Percentiles rank a stretch among this genome's conserved stretches.
phyloP scores from a whole-genome alignment of 2,329 filamentous ascomycete species.

The Cladosporium sp. region DNA sequence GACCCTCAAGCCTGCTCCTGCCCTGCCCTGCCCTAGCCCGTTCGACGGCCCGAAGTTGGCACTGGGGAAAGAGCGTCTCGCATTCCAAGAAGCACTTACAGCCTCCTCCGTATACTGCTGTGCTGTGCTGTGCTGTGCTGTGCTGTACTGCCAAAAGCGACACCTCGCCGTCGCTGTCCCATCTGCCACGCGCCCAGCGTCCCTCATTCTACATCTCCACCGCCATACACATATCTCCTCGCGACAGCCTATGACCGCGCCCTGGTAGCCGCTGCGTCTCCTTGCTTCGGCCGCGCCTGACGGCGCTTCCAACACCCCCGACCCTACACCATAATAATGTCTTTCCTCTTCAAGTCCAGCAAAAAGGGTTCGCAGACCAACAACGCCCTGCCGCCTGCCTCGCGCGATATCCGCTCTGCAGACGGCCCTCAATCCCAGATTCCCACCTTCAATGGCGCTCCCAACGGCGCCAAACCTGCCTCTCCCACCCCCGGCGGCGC shows the following conservation, averaged over 20 bases:
- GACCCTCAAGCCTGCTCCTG: neutral
- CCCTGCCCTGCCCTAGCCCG: neutral
- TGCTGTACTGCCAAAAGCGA: neutral
- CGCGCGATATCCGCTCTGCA: slow-evolving; percentile 57
- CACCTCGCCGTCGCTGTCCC: neutral
- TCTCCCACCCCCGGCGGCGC: slow-evolving; percentile 55
- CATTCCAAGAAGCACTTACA: slow-evolving; percentile 9
- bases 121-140: neutral
- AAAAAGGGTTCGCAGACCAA: slow-evolving; percentile 35
- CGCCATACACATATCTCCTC: neutral
- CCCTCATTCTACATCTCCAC: neutral
- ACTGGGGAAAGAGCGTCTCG: slow-evolving; percentile 6
- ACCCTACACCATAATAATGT: slow-evolving; percentile 39
- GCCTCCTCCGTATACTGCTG: slow-evolving; percentile 3
- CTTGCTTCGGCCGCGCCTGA: slow-evolving; percentile 16
- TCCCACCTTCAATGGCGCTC: slow-evolving; percentile 49
- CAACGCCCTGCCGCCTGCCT: slow-evolving; percentile 53
- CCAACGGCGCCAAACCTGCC: slow-evolving; percentile 29
- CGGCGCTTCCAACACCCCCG: slow-evolving; percentile 14
- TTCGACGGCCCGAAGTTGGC: slow-evolving; percentile 1
- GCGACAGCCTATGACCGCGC: slow-evolving; percentile 17
- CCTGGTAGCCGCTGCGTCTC: slow-evolving; percentile 12
- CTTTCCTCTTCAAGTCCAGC: slow-evolving; percentile 55
- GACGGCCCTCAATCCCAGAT: slow-evolving; percentile 50
- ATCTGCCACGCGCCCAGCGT: slow-evolving; percentile 18